phyloP scores from a whole-genome alignment of 2,329 filamentous ascomycete species.

The Botrytis tulipae region DNA sequence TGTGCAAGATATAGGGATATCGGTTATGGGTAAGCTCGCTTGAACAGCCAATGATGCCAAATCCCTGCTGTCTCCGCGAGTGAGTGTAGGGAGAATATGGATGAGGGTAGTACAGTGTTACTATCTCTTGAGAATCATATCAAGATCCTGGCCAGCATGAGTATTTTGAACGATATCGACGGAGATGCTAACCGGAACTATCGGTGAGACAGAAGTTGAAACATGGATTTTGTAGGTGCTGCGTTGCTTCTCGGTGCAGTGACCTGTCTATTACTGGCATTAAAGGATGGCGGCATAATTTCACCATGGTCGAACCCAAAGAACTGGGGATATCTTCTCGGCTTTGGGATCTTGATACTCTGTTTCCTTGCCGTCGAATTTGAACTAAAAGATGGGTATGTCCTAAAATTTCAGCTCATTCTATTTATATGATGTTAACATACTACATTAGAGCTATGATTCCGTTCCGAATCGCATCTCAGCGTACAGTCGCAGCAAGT shows the following conservation, averaged over 20 bases:
- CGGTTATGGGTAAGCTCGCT: neutral
- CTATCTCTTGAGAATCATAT: neutral
- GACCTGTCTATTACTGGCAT: constrained; percentile 39
- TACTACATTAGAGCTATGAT: constrained; percentile 32
- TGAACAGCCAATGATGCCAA: neutral
- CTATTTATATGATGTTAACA: neutral
- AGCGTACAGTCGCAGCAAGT: constrained; percentile 39
- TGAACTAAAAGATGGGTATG: constrained; percentile 29
- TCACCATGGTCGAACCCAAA: constrained; percentile 41
- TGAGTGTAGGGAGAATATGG: neutral
- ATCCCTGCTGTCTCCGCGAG: neutral
- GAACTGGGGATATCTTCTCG: constrained; percentile 37
- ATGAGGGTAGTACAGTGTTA: too few relatives aligned
- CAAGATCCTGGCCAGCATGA: too few relatives aligned
- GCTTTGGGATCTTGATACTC: constrained; percentile 30
- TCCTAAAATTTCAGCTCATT: constrained; percentile 32
- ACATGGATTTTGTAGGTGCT: constrained; percentile 47
- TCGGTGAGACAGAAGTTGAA: constrained; percentile 41
- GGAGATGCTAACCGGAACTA: neutral
- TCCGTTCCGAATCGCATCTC: constrained; percentile 40
- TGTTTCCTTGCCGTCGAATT: constrained; percentile 25
- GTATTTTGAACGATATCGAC: too few relatives aligned
- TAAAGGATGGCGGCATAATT: constrained; percentile 44
- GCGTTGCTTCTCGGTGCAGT: constrained; percentile 43
- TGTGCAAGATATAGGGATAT: too few relatives aligned